phyloP scores from a whole-genome alignment of 2,329 filamentous ascomycete genomes.

The Diaporthe sp. region DNA sequence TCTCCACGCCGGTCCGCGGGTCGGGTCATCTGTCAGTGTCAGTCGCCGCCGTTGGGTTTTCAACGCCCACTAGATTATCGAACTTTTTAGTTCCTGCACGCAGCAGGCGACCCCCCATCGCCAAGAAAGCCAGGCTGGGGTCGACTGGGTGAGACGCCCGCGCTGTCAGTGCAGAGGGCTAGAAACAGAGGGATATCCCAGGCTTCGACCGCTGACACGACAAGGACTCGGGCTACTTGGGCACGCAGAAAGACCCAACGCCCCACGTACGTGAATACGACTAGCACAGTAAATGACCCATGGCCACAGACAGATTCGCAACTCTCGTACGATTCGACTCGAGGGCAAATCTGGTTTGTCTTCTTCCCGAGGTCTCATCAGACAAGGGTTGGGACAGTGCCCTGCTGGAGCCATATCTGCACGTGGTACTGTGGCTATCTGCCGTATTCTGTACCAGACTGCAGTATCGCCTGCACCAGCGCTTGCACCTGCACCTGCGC shows the following conservation, averaged over 20 bases:
- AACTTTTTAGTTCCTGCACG: constrained; percentile 21
- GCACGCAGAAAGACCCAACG: constrained; percentile 10
- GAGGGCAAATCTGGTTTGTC: constrained; percentile 19
- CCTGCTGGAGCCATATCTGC: neutral
- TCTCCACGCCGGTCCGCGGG: constrained; percentile 12
- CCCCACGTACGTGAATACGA: constrained; percentile 25
- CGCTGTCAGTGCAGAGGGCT: constrained; percentile 28
- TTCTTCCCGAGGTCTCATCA: neutral
- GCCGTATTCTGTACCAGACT: neutral
- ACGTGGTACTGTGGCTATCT: neutral
- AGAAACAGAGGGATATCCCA: constrained; percentile 29
- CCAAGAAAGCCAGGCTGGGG: constrained; percentile 15
- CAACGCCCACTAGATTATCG: constrained; percentile 21
- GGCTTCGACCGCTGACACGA: constrained; percentile 10
- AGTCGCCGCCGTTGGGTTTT: constrained; percentile 23
- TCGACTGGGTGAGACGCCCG: constrained; percentile 26
- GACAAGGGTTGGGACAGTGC: constrained; percentile 20
- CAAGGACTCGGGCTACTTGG: constrained; percentile 16
- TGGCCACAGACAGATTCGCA: constrained; percentile 14
- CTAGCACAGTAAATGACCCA: neutral
- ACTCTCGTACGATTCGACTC: constrained; percentile 23
- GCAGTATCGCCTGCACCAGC: neutral
- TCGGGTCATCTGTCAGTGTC: constrained; percentile 26
- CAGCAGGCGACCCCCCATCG: neutral
- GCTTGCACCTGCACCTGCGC: neutral